A percentile compares a stretch with the other conserved stretches of the same genome.
These are phyloP conservation scores for Nitzschia inconspicua DNA, from an alignment of 108 stramenopile genomes.

Conservation along the genomic window DNA sequence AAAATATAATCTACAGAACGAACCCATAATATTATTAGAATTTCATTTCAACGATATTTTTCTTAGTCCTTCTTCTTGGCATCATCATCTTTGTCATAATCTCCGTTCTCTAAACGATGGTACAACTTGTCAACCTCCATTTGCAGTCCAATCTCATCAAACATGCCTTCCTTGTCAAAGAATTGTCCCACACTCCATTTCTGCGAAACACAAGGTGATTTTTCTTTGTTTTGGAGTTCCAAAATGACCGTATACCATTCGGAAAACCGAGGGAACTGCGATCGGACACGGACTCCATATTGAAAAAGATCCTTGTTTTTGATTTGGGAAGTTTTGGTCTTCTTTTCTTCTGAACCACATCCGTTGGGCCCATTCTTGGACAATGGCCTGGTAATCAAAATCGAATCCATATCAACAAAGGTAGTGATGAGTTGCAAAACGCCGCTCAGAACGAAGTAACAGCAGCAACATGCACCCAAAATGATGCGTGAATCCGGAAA, in stretches of 20 bases:
- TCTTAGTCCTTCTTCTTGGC: constrained; percentile 20
- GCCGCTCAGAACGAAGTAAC: constrained; percentile 90
- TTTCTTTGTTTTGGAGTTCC: constrained; percentile 45
- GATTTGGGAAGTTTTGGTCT: constrained; percentile 32
- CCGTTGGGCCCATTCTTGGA: constrained; percentile 14
- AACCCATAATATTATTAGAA: too few species aligned
- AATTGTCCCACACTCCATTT: constrained; percentile 88
- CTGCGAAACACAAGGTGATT: constrained; percentile 55
- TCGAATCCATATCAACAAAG: constrained; percentile 91
- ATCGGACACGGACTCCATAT: constrained; percentile 75
- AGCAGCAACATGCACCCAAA: constrained; percentile 86
- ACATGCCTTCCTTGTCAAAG: constrained; percentile 91
- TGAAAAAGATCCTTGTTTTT: constrained; percentile 52
- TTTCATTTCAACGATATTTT: too few species aligned
- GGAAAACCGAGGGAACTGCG: constrained; percentile 83
- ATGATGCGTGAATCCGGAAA: constrained; percentile 89
- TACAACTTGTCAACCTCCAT: constrained; percentile 63
- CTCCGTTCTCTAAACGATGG: constrained; percentile 57
- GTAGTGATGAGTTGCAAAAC: constrained; percentile 89
- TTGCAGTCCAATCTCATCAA: constrained; percentile 79
- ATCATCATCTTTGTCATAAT: constrained; percentile 44
- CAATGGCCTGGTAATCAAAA: constrained; percentile 77
- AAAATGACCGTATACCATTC: constrained; percentile 85
- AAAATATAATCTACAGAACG: too few species aligned
- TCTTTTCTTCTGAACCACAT: not conserved